Base-by-base conservation (phyloP, 208 protist species). In the Trypanosoma cruzi region DNA sequence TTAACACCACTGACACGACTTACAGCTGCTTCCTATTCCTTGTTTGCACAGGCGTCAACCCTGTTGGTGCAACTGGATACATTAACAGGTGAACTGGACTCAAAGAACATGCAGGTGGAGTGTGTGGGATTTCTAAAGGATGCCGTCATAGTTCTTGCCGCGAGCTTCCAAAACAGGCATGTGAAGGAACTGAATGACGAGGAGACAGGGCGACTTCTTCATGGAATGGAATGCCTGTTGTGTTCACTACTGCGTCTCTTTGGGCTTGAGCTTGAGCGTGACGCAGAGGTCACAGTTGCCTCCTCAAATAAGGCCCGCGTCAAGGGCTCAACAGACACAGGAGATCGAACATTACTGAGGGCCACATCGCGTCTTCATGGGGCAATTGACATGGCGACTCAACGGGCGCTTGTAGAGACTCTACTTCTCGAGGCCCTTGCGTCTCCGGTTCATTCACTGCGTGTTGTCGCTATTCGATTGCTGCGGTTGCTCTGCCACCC, bases 351-450 rank as follows among this genome's bases (percentile, higher is more conserved):
- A 26, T 57, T 65, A 40, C 22, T 77, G 0, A 22, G 5, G 0
- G 84, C 82, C 10, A 73, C 80, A 53, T 59, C 29, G 31, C 73
- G 74, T 50, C 83, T 93, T 46, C 69, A 72, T 26, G 32, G 46
- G 5, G 62, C 78, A 29, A 68, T 94, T 24, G 71, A 85, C 16
- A 26, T 22, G 4, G 46, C 49, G 1, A 66, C 82, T 37, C 90
- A 96, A 64, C 61, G 29, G 28, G 53, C 60, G 20, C 74, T 96
- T 46, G 80, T 92, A 2, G 59, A 81, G 14, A 71, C 75, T 28
- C 69, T 96, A 31, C 75, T 96, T 32, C 60, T 92, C n/a, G 86
- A 94, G 69, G 81, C 79, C 13, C 77, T 96, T 57, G 71, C 81
- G 3, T 73, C 88, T 8, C 88, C 86, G 8, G 64, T 83, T 28